Evolutionary conservation across 1,139 yeast species (phyloP), one percentile per base, ranked within the genome.

Genomic region (Sugiyamaella xylanicola): DNA sequence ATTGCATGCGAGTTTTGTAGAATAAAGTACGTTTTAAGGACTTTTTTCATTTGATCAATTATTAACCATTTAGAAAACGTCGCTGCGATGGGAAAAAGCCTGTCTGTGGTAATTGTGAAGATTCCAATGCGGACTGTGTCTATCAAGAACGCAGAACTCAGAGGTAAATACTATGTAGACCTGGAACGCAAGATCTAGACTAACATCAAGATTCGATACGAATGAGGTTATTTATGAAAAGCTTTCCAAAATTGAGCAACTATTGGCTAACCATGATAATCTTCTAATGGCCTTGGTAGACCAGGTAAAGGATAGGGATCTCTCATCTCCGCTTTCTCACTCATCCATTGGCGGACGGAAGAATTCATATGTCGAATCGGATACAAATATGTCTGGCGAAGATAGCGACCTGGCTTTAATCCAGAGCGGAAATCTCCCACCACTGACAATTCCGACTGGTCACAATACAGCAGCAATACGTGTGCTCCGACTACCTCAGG

Each of bases 1-100:
- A 51, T 60, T 21, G 62, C 62, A 16, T 60, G 62, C 51, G 59
- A 59, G 25, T 53, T 59, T 25, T 60, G 62, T 45, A 55, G 62
- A 17, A 43, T 48, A 51, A 59, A 56, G 62, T 59, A 42, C 15
- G 61, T 44, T 19, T 13, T 4, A 21, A 21, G n/a, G n/a, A 16
- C 27, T 36, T 13, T n/a, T 17, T 29, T 13, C 11, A 13, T 15
- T 42, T 2, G 13, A 27, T 9, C 15, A 21, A 13, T 32, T 13
- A 48, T 49, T 48, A 36, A 48, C 40, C 40, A 35, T 20, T 29
- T 42, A 60, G 63, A 43, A 60, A 60, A 51, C 54, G 63, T 7
- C 56, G 61, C 15, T 60, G 63, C 42, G 60, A 60, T 40, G 63
- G 63, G 3, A 48, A 36, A n/a, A 39, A 41, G 36, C 63, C 63